phyloP scores from a whole-genome alignment of 371 early-diverging fungal species.

The Mucor mucedo region DNA sequence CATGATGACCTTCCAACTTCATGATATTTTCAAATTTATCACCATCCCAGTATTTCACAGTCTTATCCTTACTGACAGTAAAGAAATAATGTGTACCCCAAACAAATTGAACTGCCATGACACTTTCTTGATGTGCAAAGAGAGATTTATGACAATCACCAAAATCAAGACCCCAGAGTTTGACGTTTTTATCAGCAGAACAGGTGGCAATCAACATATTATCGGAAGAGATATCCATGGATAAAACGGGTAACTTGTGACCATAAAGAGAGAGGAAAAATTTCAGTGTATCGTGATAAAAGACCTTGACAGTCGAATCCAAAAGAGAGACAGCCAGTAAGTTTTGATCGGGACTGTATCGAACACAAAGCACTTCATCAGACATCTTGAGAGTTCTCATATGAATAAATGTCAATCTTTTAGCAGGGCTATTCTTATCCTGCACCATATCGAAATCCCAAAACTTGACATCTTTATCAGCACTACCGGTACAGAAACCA shows the following conservation, averaged over 20 bases:
- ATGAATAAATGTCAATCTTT: conserved; percentile 80
- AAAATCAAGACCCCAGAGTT: conserved; percentile 98
- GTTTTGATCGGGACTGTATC: conserved; percentile 84
- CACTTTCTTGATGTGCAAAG: conserved; percentile 92
- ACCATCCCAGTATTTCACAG: conserved; percentile 96
- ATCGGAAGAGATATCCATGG: conserved; percentile 96
- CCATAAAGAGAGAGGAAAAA: conserved; percentile 96
- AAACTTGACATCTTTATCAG: conserved; percentile 95
- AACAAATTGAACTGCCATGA: conserved; percentile 88
- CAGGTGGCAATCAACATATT: conserved; percentile 86
- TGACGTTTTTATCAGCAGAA: conserved; percentile 95
- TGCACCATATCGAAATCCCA: conserved; percentile 86
- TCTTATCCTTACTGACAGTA: conserved; percentile 85
- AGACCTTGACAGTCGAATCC: conserved; percentile 95
- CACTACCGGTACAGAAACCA: conserved; percentile 91
- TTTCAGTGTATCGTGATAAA: conserved; percentile 94
- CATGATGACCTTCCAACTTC: conserved; percentile 89
- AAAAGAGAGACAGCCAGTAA: conserved; percentile 90
- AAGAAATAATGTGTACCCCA: conserved; percentile 95
- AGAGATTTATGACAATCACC: conserved; percentile 97
- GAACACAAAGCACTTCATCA: conserved; percentile 90
- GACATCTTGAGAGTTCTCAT: conserved; percentile 91
- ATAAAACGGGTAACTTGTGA: conserved; percentile 91
- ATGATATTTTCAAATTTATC: conserved; percentile 96
- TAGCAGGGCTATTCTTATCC: conserved; percentile 35